A percentile compares a stretch with the other conserved stretches of the same genome.
phyloP scores from a whole-genome alignment of 352 stramenopile species.

The Globisporangium rhizosaccharum region DNA sequence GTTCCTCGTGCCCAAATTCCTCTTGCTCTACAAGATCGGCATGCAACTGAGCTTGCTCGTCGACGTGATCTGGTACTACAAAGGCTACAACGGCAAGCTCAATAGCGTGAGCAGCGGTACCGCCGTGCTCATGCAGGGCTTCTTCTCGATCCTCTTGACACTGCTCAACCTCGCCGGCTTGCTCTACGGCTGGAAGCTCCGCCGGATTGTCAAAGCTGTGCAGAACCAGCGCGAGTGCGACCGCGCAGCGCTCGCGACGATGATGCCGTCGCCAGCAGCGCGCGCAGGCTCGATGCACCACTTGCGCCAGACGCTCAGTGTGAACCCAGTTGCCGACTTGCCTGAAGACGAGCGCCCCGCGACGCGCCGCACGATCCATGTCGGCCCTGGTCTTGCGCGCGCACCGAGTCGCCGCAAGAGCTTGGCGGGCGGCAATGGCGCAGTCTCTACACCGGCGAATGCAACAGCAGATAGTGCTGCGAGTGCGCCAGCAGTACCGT shows the following conservation, averaged over 20 bases:
- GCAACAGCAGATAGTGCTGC: slow-evolving; percentile 4
- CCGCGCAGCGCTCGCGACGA: slow-evolving; percentile 69
- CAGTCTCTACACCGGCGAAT: too few species aligned
- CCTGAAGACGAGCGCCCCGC: slow-evolving; percentile 31
- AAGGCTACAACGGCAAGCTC: slow-evolving; percentile 85
- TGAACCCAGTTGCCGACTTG: slow-evolving; percentile 44
- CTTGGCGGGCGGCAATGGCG: slow-evolving; percentile 2
- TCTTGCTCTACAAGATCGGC: slow-evolving; percentile 87
- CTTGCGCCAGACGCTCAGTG: slow-evolving; percentile 45
- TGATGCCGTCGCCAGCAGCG: slow-evolving; percentile 46
- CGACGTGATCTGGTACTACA: slow-evolving; percentile 84
- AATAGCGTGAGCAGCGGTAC: slow-evolving; percentile 66
- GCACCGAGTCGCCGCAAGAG: slow-evolving; percentile 23
- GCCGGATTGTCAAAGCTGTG: slow-evolving; percentile 81
- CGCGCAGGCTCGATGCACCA: slow-evolving; percentile 37
- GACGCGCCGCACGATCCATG: slow-evolving; percentile 38
- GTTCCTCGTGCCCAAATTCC: slow-evolving; percentile 79
- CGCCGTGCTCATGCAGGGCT: slow-evolving; percentile 79
- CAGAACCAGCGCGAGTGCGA: slow-evolving; percentile 77
- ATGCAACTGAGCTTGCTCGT: slow-evolving; percentile 84
- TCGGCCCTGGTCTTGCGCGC: slow-evolving; percentile 23
- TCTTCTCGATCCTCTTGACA: slow-evolving; percentile 79
- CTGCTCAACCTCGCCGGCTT: slow-evolving; percentile 74
- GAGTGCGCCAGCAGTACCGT: slow-evolving; percentile 25
- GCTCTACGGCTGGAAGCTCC: slow-evolving; percentile 85